Base-by-base conservation (phyloP, 2,329 filamentous ascomycete genomes). In the Fusarium succisae region DNA sequence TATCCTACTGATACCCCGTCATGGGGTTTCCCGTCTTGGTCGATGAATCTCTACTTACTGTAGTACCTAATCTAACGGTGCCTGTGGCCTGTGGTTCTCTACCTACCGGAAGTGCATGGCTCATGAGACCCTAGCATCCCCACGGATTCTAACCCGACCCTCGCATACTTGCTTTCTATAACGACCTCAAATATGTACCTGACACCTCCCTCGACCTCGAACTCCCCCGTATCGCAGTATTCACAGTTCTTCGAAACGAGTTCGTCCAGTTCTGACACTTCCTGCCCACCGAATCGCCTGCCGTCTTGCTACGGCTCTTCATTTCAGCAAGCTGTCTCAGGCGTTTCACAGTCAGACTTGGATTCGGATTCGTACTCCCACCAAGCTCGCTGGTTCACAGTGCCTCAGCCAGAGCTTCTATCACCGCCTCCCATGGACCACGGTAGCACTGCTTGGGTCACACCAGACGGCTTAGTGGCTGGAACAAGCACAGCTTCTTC, bases 231-330 rank as follows among this genome's bases (percentile, higher is more conserved):
- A 82, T 76, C 77, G 69, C 70, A 70, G 60, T 74, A 75, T 67
- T 74, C 72, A 50, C 75, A 69, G 53, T 71, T 76, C 66, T 65
- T 74, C 62, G 70, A 75, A 48, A 65, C 75, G 57, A 69, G 76
- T 55, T 73, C 78, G 39, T 71, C 74, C 78, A 83, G 84, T 55
- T 82, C 83, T 43, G 81, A 77, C 59, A 64, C 69, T 55, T 68
- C 63, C 38, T 70, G 70, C 61, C 59, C 67, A 47, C 62, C 83
- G 59, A 79, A 81, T 63, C 83, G 79, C 41, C 81, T 85, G 17
- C 80, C 81, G 58, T 79, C 84, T 61, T 84, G 84, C 70, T 87
- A 88, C 73, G 83, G 84, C 20, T 86, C 86, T 53, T 85, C 86
- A 48, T 82, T 81, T 32, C 78, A 86, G 54, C 79, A 62, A 56